Evolutionary conservation across 1,139 yeast species (phyloP).

Genomic region (Diutina catenulata): DNA sequence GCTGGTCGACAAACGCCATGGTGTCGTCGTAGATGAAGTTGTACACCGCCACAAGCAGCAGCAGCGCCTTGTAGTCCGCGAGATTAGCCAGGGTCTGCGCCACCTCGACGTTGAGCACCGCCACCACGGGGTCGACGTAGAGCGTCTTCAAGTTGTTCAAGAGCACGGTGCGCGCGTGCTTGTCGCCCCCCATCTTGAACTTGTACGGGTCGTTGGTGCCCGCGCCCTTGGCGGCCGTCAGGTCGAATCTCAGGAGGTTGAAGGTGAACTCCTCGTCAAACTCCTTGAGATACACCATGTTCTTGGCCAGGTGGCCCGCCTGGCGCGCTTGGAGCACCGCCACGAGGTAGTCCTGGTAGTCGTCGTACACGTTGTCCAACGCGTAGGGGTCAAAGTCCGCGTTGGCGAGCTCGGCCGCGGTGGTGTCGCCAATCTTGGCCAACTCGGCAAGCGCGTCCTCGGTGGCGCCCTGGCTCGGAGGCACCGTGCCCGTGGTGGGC

Average conservation of each 20-base stretch:
- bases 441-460: constrained; percentile 4
- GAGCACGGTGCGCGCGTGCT: constrained; percentile 4
- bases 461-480: neutral
- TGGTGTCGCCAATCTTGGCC: constrained; percentile 5
- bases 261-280: constrained; percentile 4
- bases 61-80: constrained; percentile 4
- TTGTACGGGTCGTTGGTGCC: constrained; percentile 3
- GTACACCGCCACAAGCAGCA: constrained; percentile 3
- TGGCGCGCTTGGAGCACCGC: constrained; percentile 1
- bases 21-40: neutral
- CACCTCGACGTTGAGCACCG: constrained; percentile 2
- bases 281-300: constrained; percentile 2
- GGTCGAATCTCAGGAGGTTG: constrained; percentile 3
- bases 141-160: constrained; percentile 3
- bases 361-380: constrained; percentile 3
- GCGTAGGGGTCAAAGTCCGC: constrained; percentile 5
- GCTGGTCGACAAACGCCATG: neutral
- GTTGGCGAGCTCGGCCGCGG: neutral
- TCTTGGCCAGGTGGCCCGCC: neutral
- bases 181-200: constrained; percentile 5
- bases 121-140: constrained; percentile 4
- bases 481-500: neutral
- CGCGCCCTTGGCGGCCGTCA: constrained; percentile 3
- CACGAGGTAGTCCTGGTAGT: neutral
- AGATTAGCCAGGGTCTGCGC: constrained; percentile 1